Evolutionary conservation across 2,329 filamentous ascomycete genomes (phyloP).

Genomic region (Geosmithia putterillii): DNA sequence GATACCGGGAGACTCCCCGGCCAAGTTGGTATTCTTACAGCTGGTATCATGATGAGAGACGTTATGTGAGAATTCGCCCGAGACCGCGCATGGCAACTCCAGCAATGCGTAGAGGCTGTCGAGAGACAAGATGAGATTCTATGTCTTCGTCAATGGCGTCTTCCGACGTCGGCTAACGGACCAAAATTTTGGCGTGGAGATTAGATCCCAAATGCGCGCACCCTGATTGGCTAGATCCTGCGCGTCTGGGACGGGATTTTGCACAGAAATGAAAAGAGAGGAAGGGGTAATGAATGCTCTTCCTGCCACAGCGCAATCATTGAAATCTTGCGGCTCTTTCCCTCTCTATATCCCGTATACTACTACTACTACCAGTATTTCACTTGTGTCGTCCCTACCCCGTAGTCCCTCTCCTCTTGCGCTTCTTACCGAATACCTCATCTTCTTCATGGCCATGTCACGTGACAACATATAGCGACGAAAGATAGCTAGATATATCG

Average conservation of each 20-base stretch:
- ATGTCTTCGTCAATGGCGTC: background rate
- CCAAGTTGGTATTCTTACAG: background rate
- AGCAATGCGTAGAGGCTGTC: background rate
- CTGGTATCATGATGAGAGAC: background rate
- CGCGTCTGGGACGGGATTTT: background rate
- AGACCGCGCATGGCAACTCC: background rate
- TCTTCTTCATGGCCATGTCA: no score
- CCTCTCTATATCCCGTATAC: no score
- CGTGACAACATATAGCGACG: no score
- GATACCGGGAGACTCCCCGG: no score
- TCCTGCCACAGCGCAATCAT: background rate
- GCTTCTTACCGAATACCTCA: no score
- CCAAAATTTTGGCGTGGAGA: background rate
- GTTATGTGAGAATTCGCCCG: background rate
- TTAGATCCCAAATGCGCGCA: background rate
- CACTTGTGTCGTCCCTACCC: no score
- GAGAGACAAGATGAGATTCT: background rate
- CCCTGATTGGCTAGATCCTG: background rate
- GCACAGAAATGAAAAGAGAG: background rate
- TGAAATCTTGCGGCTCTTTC: no score
- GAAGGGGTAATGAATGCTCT: background rate
- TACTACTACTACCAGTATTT: no score
- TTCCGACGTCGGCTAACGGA: background rate
- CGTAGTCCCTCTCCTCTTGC: no score
- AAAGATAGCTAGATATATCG: no score